Evolutionary conservation across 2,329 filamentous ascomycete genomes (phyloP).

Genomic region (Hypoxylon sp.): DNA sequence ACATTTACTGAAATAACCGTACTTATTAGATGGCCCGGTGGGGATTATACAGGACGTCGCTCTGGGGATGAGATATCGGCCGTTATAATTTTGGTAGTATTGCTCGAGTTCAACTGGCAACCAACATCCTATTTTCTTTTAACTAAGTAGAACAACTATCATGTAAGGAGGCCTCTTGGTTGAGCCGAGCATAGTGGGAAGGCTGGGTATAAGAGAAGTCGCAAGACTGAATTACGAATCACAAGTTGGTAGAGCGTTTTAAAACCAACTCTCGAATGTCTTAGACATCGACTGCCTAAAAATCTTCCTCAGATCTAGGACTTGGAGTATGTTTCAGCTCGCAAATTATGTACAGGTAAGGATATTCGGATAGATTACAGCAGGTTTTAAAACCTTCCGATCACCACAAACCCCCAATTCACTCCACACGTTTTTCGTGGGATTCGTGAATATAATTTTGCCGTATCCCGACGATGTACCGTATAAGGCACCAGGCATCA

Average conservation of each 20-base stretch:
- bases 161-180: too few relatives aligned
- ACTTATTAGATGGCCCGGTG: too few relatives aligned
- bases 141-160: too few relatives aligned
- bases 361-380: not conserved
- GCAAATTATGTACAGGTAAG: not conserved
- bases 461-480: not conserved
- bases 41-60: too few relatives aligned
- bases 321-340: not conserved
- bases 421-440: constrained; percentile 1
- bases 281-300: not conserved
- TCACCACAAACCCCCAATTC: constrained; percentile 12
- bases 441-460: not conserved
- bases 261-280: not conserved
- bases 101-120: too few relatives aligned
- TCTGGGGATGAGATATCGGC: too few relatives aligned
- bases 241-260: not conserved
- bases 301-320: not conserved
- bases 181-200: too few relatives aligned
- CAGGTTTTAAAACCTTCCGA: constrained; percentile 16
- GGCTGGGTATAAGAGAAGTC: not conserved
- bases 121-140: too few relatives aligned
- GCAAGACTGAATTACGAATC: not conserved
- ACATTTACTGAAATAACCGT: too few relatives aligned
- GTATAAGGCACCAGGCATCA: not conserved
- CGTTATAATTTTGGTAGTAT: too few relatives aligned